Base-by-base conservation (phyloP, 257 asterid species). In the Lavandula angustifolia region DNA sequence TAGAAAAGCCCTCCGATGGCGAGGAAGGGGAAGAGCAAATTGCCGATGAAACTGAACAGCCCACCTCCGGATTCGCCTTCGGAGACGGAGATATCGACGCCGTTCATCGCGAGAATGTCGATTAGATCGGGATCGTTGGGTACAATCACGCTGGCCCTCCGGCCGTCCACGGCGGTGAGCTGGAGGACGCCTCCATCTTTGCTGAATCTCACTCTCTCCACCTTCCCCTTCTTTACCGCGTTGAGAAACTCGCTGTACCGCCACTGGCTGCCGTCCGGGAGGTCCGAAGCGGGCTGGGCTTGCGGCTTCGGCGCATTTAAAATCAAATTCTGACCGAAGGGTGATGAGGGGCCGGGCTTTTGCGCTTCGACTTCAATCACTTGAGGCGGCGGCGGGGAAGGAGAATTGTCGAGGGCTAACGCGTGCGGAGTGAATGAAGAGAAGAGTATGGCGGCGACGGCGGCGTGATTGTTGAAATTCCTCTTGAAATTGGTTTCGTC, bases 161-260 rank as follows among this genome's bases (percentile, higher is more conserved):
- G 89, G 38, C 99, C 99, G 42, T 92, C 99, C 0, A 89, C 79
- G 10, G 99, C 97, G 16, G 97, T 89, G 31, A 92, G 89, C 77
- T 92, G 98, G 66, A 92, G 94, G 65, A 64, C 72, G 62, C 95
- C 70, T 9, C 98, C 98, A 44, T 92, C 98, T 71, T 92, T 92
- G 22, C 94, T 92, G 41, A 92, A 92, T 72, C 98, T 78, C 12
- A 92, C 98, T 44, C 97, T 79, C 73, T 92, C 98, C 18, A 92
- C 98, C 69, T 89, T 89, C 6, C 99, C 99, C 81, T 92, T 92
- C 83, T 89, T 92, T 58, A 92, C 96, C 7, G 99, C 95, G 48
- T 92, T 89, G 84, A 94, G 48, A 71, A 94, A 90, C 40, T 94
- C 99, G 29, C 95, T 94, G 81, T 94, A 94, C 4, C 99, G 80